Base-by-base conservation (phyloP, 23 red algal species). In the Chondrus crispus region DNA sequence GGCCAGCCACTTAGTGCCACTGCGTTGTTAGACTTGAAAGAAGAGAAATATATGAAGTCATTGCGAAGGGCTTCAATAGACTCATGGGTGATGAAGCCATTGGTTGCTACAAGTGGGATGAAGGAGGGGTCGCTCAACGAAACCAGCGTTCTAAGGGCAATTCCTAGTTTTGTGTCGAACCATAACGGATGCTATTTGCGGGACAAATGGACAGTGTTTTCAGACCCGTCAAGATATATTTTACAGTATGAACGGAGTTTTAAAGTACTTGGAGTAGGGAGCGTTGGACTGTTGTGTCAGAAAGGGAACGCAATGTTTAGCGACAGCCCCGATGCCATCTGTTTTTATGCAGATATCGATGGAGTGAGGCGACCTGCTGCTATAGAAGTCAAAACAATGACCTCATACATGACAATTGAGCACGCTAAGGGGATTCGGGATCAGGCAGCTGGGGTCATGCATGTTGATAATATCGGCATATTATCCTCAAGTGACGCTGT, bases 381-480 rank as follows among this genome's bases (percentile, higher is more conserved):
- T 4, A 28, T 80, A 12, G 45, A 80, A 33, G 58, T 80, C 18
- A 80, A 80, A 28, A 80, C 75, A 20, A 46, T 80, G 75, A 80
- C 75, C 4, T 53, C 47, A 12, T n/a, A n/a, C n/a, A n/a, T n/a
- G n/a, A n/a, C n/a, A n/a, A n/a, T n/a, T n/a, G n/a, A n/a, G n/a
- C n/a, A n/a, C n/a, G n/a, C n/a, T n/a, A 32, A 55, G 4, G 5
- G 58, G 5, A 26, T 3, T 1, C 42, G 29, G 58, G 5, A 55
- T 2, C 19, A 80, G 5, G 53, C 35, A 8, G 5, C 4, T 35
- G 46, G 48, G 2, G 38, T 80, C 16, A 30, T 35, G 20, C 19
- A 80, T 30, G 40, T 80, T 30, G 40, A 1, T 4, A 80, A 49
- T 26, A 33, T 80, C 18, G 46, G 46, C 19, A 7, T 8, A 47